Conservation (phyloP, 2,329 filamentous ascomycete species). For the Diaporthe sp. region DNA sequence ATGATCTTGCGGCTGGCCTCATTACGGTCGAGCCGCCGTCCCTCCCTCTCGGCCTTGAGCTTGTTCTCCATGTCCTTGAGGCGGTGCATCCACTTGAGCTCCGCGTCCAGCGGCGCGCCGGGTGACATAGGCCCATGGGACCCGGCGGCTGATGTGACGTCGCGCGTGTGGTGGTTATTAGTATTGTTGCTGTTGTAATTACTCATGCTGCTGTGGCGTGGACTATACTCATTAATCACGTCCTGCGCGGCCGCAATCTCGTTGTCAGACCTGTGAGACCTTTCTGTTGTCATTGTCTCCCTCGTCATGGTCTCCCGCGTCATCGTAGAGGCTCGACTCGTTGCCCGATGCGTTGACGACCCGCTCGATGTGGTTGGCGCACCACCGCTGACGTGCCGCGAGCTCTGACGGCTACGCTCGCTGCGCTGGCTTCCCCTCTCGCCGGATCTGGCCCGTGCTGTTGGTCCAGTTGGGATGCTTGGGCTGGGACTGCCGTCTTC, state of each 20-base stretch:
- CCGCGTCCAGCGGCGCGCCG: constrained; percentile 51
- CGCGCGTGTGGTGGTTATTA: constrained; percentile 27
- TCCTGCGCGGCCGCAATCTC: constrained; percentile 19
- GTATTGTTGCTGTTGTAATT: neutral
- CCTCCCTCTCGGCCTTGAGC: constrained; percentile 91
- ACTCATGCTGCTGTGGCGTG: constrained; percentile 41
- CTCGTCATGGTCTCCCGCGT: constrained; percentile 49
- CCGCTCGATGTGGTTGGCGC: constrained; percentile 38
- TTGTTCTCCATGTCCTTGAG: constrained; percentile 89
- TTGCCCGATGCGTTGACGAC: constrained; percentile 38
- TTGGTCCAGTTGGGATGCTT: constrained; percentile 66
- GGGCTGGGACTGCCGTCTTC: constrained; percentile 64
- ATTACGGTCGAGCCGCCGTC: constrained; percentile 83
- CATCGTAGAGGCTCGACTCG: constrained; percentile 48
- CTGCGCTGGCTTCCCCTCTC: constrained; percentile 30
- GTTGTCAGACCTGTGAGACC: constrained; percentile 41
- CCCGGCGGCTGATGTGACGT: constrained; percentile 41
- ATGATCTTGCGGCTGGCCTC: constrained; percentile 85
- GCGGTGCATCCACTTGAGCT: constrained; percentile 86
- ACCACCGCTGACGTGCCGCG: constrained; percentile 41
- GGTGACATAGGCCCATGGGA: constrained; percentile 46
- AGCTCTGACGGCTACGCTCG: constrained; percentile 34
- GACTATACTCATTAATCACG: constrained; percentile 29
- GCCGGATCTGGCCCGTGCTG: constrained; percentile 50
- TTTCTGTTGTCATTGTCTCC: constrained; percentile 44